phyloP scores from a whole-genome alignment of 371 early-diverging fungal genomes.

The Mucor sp. region DNA sequence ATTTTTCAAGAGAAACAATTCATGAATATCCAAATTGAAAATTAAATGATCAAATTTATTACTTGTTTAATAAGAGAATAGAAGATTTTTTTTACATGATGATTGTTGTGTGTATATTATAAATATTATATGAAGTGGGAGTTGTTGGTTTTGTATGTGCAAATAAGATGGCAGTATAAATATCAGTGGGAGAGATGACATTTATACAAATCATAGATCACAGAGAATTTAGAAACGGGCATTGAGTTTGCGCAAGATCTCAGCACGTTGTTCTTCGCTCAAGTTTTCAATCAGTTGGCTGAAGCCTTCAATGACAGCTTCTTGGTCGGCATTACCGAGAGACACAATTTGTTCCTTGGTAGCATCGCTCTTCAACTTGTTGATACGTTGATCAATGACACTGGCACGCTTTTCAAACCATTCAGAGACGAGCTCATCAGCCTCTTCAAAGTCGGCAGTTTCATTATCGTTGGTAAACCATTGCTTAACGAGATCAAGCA shows the following conservation, averaged over 20 bases:
- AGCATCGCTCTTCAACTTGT: constrained; percentile 44
- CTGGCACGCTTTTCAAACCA: constrained; percentile 67
- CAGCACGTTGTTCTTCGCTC: constrained; percentile 39
- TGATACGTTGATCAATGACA: constrained; percentile 50
- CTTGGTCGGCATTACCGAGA: constrained; percentile 42
- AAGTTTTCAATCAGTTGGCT: constrained; percentile 45
- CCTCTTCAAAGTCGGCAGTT: constrained; percentile 44
- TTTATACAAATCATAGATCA: not conserved
- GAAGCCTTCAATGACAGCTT: constrained; percentile 57
- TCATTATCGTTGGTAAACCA: constrained; percentile 60
- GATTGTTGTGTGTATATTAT: not conserved
- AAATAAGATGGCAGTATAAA: not conserved
- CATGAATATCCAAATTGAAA: not conserved
- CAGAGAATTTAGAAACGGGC: constrained; percentile 30
- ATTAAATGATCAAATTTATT: constrained; percentile 1
- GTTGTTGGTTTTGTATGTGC: not conserved
- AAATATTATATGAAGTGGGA: not conserved
- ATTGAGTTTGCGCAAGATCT: constrained; percentile 45
- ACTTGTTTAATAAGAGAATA: no score
- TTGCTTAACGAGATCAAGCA: constrained; percentile 44
- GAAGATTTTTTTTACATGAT: constrained; percentile 11
- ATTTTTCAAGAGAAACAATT: not conserved
- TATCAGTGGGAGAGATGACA: constrained; percentile 1
- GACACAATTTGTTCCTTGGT: constrained; percentile 34
- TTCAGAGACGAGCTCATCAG: constrained; percentile 58